Evolutionary conservation across 352 stramenopile species (phyloP).

Genomic region (Pythium sp.): DNA sequence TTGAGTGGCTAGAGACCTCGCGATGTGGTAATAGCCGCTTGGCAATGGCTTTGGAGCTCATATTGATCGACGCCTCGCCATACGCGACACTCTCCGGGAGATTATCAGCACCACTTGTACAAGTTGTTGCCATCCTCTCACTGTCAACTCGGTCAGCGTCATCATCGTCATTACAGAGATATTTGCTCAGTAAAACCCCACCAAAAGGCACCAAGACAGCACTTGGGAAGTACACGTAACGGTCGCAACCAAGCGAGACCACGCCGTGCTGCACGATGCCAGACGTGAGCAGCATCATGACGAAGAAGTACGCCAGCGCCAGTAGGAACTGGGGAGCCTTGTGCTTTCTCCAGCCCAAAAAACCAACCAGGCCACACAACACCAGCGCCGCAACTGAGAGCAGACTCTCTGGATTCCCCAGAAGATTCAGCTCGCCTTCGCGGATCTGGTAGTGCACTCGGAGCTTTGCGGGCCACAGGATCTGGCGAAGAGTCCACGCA

Average conservation of each 20-base stretch:
- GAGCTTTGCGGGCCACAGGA: slow-evolving; percentile 48
- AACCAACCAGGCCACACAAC: slow-evolving; percentile 2
- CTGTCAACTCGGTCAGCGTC: background rate
- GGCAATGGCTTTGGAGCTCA: background rate
- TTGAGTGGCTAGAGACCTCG: background rate
- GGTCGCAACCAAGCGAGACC: slow-evolving; percentile 44
- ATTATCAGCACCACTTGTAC: background rate
- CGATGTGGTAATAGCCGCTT: background rate
- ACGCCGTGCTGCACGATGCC: slow-evolving; percentile 76
- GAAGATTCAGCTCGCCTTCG: slow-evolving; percentile 28
- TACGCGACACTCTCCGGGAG: background rate
- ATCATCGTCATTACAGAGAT: slow-evolving; percentile 12
- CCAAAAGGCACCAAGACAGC: slow-evolving; percentile 41
- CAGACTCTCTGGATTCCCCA: slow-evolving; percentile 31
- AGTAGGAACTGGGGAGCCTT: slow-evolving; percentile 24
- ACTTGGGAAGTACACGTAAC: slow-evolving; percentile 65
- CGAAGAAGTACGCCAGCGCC: slow-evolving; percentile 31
- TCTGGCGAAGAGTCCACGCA: slow-evolving; percentile 30
- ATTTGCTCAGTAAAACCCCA: slow-evolving; percentile 19
- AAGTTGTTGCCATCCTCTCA: background rate
- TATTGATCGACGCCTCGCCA: background rate
- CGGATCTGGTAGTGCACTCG: slow-evolving; percentile 55
- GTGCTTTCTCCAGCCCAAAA: slow-evolving; percentile 6
- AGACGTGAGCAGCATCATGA: slow-evolving; percentile 54
- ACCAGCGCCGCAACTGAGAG: slow-evolving; percentile 26